Evolutionary conservation across 1,139 yeast genomes (phyloP), one percentile per base, ranked within the genome.

Genomic region (Suhomyces guaymorum): DNA sequence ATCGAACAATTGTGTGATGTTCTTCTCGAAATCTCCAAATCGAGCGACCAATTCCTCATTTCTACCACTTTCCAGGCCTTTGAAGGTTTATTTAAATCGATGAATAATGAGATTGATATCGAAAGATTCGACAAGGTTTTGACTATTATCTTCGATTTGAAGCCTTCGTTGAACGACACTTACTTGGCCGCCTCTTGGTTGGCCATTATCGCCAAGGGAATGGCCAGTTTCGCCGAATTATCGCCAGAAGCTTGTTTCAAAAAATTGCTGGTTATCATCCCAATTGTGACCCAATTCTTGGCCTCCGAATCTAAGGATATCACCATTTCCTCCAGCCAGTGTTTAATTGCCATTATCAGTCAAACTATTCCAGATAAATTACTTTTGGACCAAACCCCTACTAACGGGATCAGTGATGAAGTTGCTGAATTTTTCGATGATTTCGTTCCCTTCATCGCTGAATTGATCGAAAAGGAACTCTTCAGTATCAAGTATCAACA

Each of bases 181-280:
- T 90, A 88, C 57, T 73, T 92, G 48, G 88, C 94, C 11, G 96
- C 95, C 12, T 78, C 96, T 7, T 92, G 98, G 98, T 75, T 89
- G 33, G 96, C 97, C 1, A 96, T 89, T 16, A 76, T 92, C 25
- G 95, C 97, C 6, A 89, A 88, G 53, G 96, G 94, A 30, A 70
- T 85, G 44, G 79, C 80, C 34, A 74, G 90, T 5, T 87, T 80
- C 54, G 68, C 90, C 11, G 57, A 61, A 12, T 67, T 83, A 42
- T 78, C 82, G 43, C 79, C 89, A 2, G 54, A 68, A 19, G 62
- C 67, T 23, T 81, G 88, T 39, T 55, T 89, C 29, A 51, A 61
- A 15, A 78, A 75, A 46, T 58, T 86, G 13, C 82, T 84, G 2
- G 62, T 62, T 13, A 64, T 85, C 16, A 71, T 88, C 44, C 73